These are phyloP conservation scores for Straminergon stramineum DNA, from an alignment of 225 moss, liverwort and hornwort genomes.

Conservation along the genomic window DNA sequence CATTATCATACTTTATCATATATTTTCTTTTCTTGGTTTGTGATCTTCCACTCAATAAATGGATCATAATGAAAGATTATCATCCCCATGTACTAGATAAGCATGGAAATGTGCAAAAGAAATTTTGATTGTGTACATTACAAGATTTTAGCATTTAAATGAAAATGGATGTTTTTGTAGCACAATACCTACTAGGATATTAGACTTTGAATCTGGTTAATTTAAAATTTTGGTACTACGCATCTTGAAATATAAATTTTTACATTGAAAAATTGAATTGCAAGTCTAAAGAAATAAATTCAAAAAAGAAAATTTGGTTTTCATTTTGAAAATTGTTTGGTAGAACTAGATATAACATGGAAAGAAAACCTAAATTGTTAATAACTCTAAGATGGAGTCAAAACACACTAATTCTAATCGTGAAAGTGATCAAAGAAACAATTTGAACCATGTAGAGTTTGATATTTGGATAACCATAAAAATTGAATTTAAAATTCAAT, in stretches of 20 bases:
- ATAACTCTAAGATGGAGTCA: background rate
- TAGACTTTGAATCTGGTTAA: background rate
- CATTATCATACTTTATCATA: background rate
- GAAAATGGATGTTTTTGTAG: background rate
- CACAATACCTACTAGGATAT: background rate
- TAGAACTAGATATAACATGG: too few species aligned
- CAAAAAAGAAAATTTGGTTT: background rate
- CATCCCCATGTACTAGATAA: background rate
- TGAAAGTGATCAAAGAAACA: background rate
- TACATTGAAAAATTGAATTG: background rate
- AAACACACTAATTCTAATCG: rapidly evolving
- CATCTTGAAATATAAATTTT: background rate
- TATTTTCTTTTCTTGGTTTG: background rate
- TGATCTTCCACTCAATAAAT: rapidly evolving
- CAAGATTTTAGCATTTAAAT: background rate
- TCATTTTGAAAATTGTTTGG: background rate
- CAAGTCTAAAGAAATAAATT: background rate
- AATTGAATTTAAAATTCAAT: background rate
- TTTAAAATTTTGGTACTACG: background rate
- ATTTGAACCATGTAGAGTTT: too few species aligned
- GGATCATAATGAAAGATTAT: background rate
- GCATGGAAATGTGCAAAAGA: background rate
- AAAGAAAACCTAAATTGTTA: background rate
- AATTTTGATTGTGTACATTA: background rate
- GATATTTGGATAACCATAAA: background rate